These are phyloP conservation scores for Calcarisporium arbuscula DNA, from an alignment of 2,329 filamentous ascomycete genomes.

Conservation along the genomic window DNA sequence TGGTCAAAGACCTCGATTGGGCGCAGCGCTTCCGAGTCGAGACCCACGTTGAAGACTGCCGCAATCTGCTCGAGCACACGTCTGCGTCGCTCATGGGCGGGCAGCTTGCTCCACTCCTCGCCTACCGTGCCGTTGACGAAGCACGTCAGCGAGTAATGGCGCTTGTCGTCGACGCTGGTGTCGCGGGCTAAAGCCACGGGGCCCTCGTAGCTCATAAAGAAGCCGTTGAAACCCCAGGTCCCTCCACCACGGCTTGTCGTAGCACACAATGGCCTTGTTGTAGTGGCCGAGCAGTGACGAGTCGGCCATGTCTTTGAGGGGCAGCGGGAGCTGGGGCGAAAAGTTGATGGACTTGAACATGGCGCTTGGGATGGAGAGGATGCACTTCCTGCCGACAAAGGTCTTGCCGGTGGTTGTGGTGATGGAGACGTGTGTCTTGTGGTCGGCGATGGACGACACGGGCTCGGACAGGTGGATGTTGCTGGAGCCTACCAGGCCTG, in stretches of 20 bases:
- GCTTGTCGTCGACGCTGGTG: constrained; percentile 18
- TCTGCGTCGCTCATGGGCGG: too few relatives aligned
- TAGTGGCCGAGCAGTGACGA: constrained; percentile 26
- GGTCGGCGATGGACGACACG: constrained; percentile 12
- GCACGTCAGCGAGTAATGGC: too few relatives aligned
- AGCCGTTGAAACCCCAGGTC: constrained; percentile 26
- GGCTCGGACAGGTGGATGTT: constrained; percentile 13
- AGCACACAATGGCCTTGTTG: constrained; percentile 33
- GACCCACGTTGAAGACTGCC: too few relatives aligned
- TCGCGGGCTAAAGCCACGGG: constrained; percentile 23
- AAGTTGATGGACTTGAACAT: constrained; percentile 40
- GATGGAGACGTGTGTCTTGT: constrained; percentile 7
- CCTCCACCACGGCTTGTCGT: constrained; percentile 39
- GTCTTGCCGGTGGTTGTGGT: constrained; percentile 8
- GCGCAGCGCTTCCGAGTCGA: too few relatives aligned
- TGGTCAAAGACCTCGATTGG: too few relatives aligned
- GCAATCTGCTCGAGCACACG: too few relatives aligned
- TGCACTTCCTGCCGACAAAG: constrained; percentile 15
- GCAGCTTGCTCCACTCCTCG: too few relatives aligned
- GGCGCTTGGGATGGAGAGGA: constrained; percentile 26
- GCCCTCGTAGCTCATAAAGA: too few relatives aligned
- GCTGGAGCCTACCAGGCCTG: constrained; percentile 10
- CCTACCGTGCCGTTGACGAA: too few relatives aligned
- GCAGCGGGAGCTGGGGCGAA: constrained; percentile 34
- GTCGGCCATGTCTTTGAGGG: constrained; percentile 16